Evolutionary conservation across 2,329 filamentous ascomycete genomes (phyloP).

Genomic region (Parafenestella ontariensis): DNA sequence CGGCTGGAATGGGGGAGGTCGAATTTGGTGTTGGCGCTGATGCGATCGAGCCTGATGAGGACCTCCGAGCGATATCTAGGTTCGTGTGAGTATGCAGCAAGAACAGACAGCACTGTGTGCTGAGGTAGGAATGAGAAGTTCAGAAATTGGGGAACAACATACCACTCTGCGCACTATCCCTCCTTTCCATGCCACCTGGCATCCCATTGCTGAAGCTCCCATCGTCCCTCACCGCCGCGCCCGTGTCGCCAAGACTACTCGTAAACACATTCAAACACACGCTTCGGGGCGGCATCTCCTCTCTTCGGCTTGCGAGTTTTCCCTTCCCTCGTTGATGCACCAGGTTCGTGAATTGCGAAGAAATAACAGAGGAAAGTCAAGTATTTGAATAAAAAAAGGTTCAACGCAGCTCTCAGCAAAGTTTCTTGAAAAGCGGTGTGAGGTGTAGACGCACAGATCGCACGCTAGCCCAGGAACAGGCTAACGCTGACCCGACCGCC

Average conservation of each 20-base stretch:
- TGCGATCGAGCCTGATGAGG: slow-evolving; percentile 30
- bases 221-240: slow-evolving; percentile 37
- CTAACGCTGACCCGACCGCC: slow-evolving; percentile 37
- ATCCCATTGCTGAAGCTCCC: slow-evolving; percentile 16
- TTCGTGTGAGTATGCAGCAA: slow-evolving; percentile 6
- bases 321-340: slow-evolving; percentile 17
- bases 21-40: slow-evolving; percentile 22
- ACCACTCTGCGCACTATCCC: slow-evolving; percentile 41
- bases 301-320: slow-evolving; percentile 16
- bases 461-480: slow-evolving; percentile 34
- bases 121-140: not conserved
- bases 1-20: slow-evolving; percentile 25
- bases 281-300: slow-evolving; percentile 46
- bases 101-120: no score
- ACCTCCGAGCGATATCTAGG: slow-evolving; percentile 26
- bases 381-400: slow-evolving; percentile 36
- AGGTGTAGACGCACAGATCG: slow-evolving; percentile 44
- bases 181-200: slow-evolving; percentile 24
- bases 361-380: slow-evolving; percentile 18
- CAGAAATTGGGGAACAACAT: slow-evolving; percentile 6
- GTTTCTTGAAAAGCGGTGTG: slow-evolving; percentile 48
- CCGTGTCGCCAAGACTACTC: slow-evolving; percentile 37
- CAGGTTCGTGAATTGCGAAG: slow-evolving; percentile 11
- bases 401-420: slow-evolving; percentile 32
- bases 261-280: slow-evolving; percentile 49